A percentile compares a stretch with the other conserved stretches of the same genome.
Conservation (phyloP, 2,329 filamentous ascomycete species). For the Alternaria solani region DNA sequence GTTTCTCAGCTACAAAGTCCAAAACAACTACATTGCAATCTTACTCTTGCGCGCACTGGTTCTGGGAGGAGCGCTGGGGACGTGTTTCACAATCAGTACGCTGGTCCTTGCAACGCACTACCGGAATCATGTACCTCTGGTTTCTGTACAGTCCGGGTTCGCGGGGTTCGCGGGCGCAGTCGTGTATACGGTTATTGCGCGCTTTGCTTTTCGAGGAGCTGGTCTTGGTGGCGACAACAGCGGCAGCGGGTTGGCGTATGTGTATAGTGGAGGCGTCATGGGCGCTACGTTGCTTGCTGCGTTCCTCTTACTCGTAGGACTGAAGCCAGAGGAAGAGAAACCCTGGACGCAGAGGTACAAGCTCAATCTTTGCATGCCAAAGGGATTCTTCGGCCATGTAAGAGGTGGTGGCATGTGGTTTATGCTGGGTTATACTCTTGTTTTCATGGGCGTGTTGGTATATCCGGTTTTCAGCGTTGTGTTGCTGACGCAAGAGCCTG, state of each 20-base stretch:
- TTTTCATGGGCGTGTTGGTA: neutral
- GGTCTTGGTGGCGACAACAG: too few relatives aligned
- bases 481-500: neutral
- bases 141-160: conserved; percentile 43
- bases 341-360: neutral
- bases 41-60: conserved; percentile 24
- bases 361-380: neutral
- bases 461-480: neutral
- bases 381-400: neutral
- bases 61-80: conserved; percentile 26
- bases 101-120: conserved; percentile 33
- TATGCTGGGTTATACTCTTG: neutral
- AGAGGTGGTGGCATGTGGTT: neutral
- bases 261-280: conserved; percentile 7
- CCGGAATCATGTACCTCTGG: conserved; percentile 37
- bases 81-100: conserved; percentile 19
- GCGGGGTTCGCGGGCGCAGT: conserved; percentile 26
- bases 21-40: neutral
- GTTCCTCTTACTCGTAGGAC: conserved; percentile 8
- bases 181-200: conserved; percentile 19
- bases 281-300: conserved; percentile 15
- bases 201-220: conserved; percentile 1
- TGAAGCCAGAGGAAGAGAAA: neutral
- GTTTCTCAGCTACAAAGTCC: neutral
- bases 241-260: neutral